Base-by-base conservation (phyloP, 2,329 filamentous ascomycete genomes). In the Clarireedia homoeocarpa region DNA sequence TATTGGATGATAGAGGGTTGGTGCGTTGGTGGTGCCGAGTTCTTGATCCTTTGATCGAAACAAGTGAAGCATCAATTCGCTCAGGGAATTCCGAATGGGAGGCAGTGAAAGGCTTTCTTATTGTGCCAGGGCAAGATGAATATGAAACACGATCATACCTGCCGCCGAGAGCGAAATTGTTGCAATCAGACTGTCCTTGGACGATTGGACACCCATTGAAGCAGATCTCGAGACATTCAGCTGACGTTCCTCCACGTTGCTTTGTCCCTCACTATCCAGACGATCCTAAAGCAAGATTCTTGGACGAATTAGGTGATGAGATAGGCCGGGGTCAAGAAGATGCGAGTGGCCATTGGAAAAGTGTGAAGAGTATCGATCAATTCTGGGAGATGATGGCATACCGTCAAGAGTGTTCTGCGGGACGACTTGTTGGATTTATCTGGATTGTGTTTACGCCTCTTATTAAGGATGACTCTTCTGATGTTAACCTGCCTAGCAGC, bases 331-430 rank as follows among this genome's bases (percentile, higher is more conserved):
- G 80, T 2, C 73, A 73, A 53, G 73, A 79, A 62, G 80, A 81
- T 62, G 77, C 75, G 26, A 73, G 75, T 3, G 88, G 88, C 0
- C 78, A 82, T 56, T 99, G 94, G 94, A 88, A 84, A 68, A 91
- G 87, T 58, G 84, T 96, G 24, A 85, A 80, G 68, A 88, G 84
- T 0, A 74, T 99, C 42, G 88, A 91, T n/a, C 85, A 91, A 63
- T 99, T 99, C 67, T 99, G 94, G 94, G 94, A 99, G 60, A 88
- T 95, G 80, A 97, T 99, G 92, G 86, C 91, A 0, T 97, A 89
- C 68, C 80, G 94, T 56, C 94, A 97, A 69, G 94, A 99, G 68
- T 99, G 94, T 67, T 96, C 91, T 0, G 89, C 91, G 36, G 95
- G 94, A 0, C 80, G 91, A 17, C 78, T 96, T 67, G 95, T 96